A percentile compares a stretch with the other conserved stretches of the same genome.
Conservation (phyloP, 768 basidiomycete species). For the Plicaturopsis crispa region DNA sequence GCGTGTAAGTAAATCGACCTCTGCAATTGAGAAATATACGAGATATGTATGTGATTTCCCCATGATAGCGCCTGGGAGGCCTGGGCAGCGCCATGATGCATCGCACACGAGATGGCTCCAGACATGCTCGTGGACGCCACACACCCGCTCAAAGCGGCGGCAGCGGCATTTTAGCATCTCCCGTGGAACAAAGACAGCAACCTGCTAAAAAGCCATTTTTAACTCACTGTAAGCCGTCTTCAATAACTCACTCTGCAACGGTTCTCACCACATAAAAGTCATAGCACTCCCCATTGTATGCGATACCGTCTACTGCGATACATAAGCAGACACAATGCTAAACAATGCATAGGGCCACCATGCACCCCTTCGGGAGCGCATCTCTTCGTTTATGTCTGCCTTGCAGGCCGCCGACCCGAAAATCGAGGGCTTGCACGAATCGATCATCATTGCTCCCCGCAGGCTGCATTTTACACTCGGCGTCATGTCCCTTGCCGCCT, state of each 20-base stretch:
- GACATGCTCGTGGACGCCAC: no score
- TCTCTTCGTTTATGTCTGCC: constrained; percentile 14
- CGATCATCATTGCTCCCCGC: constrained; percentile 48
- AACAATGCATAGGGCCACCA: constrained; percentile 33
- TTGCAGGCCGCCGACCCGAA: background rate
- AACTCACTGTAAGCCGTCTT: background rate
- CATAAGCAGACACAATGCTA: background rate
- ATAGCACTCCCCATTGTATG: background rate
- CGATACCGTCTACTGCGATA: background rate
- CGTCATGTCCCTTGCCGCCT: constrained; percentile 51
- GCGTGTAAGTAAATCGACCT: no score
- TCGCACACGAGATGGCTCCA: no score
- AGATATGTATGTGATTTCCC: no score
- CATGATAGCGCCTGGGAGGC: no score
- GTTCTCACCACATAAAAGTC: background rate
- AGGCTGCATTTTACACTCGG: constrained; percentile 72
- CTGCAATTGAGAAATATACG: no score
- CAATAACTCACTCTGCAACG: background rate
- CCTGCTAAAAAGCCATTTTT: background rate
- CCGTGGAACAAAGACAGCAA: no score
- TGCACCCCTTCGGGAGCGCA: constrained; percentile 21
- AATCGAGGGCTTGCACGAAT: constrained; percentile 47
- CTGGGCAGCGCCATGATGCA: no score
- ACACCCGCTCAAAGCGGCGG: no score
- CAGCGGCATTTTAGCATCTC: no score